A percentile compares a stretch with the other conserved stretches of the same genome.
Evolutionary conservation across 257 asterid genomes (phyloP).

Genomic region (Parsonsia alboflavescens): DNA sequence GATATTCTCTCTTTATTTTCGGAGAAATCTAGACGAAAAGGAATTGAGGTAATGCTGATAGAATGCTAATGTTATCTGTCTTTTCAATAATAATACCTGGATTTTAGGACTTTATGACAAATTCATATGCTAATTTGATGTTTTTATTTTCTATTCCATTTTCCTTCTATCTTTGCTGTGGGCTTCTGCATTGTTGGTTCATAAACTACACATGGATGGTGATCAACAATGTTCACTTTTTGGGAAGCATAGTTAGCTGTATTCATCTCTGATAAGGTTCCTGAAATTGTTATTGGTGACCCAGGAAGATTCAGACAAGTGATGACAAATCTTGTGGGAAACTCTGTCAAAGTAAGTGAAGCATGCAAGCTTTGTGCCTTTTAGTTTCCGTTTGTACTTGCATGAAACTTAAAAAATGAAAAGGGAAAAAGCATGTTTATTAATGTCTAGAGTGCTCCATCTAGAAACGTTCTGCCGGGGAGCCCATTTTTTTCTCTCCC

Average conservation of each 20-base stretch:
- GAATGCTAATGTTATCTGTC: background rate
- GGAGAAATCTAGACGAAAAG: conserved; percentile 77
- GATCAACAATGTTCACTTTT: conserved; percentile 7
- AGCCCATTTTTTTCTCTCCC: background rate
- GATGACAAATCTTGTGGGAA: conserved; percentile 85
- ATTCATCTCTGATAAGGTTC: conserved; percentile 85
- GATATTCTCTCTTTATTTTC: conserved; percentile 85
- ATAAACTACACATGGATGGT: background rate
- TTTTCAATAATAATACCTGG: background rate
- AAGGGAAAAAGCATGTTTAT: background rate
- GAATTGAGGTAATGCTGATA: conserved; percentile 60
- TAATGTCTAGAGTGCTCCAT: background rate
- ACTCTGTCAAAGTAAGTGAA: conserved; percentile 86
- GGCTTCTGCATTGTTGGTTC: conserved; percentile 5
- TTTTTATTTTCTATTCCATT: background rate
- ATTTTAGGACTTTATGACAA: background rate
- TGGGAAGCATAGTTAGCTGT: conserved; percentile 73
- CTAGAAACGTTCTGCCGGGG: background rate
- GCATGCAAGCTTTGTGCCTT: background rate
- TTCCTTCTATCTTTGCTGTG: background rate
- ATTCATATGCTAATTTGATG: conserved; percentile 3
- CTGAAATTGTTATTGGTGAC: conserved; percentile 78
- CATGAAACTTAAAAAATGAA: background rate
- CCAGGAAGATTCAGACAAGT: conserved; percentile 97
- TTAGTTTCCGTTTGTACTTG: background rate